These are phyloP conservation scores for Monosporascus ibericus DNA, from an alignment of 2,329 filamentous ascomycete species.

Conservation along the genomic window DNA sequence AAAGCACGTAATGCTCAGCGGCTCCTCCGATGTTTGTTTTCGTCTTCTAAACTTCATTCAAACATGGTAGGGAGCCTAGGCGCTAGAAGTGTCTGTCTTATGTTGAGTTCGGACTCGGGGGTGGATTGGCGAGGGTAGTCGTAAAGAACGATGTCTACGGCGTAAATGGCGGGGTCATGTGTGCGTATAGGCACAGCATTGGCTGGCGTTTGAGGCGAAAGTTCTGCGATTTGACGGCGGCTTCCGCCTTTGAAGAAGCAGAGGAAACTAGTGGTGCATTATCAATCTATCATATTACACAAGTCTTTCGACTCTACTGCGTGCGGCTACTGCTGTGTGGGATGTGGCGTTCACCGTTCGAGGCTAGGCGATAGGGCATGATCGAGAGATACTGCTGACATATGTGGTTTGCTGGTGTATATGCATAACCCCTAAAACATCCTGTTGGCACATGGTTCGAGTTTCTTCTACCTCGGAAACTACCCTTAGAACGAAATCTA, in stretches of 20 bases:
- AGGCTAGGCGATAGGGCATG: no score
- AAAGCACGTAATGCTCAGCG: not conserved
- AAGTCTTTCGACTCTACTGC: not conserved
- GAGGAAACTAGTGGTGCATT: not conserved
- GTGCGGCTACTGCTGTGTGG: not conserved
- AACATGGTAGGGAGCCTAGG: not conserved
- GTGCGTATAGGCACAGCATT: conserved; percentile 18
- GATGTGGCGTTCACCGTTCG: no score
- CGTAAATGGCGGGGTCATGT: conserved; percentile 20
- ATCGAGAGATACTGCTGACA: no score
- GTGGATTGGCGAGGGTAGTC: conserved; percentile 18
- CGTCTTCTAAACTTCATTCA: not conserved
- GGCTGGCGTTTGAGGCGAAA: conserved; percentile 21
- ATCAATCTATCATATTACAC: not conserved
- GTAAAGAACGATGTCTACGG: conserved; percentile 18
- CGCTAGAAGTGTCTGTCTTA: not conserved
- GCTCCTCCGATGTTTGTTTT: not conserved
- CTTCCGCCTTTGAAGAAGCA: not conserved
- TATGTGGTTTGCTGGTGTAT: no score
- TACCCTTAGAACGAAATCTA: no score
- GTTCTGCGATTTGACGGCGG: not conserved
- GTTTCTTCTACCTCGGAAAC: no score
- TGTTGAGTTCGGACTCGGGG: conserved; percentile 3
- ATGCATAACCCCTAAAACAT: no score
- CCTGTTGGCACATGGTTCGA: no score